Conservation (phyloP, 257 asterid genomes). For the Leptodermis oblonga region DNA sequence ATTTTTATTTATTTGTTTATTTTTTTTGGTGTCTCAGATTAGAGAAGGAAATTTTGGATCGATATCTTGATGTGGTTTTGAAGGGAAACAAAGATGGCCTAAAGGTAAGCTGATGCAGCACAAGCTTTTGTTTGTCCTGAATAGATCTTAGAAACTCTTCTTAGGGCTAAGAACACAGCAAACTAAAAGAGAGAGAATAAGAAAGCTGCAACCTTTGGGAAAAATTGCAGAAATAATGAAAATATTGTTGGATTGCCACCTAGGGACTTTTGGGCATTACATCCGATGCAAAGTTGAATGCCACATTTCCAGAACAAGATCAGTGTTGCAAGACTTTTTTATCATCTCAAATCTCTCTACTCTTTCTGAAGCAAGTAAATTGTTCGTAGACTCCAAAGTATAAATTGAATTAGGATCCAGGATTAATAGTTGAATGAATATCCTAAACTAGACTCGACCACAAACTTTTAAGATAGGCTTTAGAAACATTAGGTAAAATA, state of each 20-base stretch:
- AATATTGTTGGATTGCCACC: neutral
- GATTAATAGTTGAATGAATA: too few relatives aligned
- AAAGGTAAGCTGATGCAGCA: constrained; percentile 52
- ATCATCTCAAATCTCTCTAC: too few relatives aligned
- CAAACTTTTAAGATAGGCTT: too few relatives aligned
- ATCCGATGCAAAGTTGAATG: too few relatives aligned
- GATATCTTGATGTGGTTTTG: constrained; percentile 88
- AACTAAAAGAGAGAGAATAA: neutral
- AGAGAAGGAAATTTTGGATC: constrained; percentile 95
- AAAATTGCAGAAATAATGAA: neutral
- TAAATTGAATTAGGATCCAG: too few relatives aligned
- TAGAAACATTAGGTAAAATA: too few relatives aligned
- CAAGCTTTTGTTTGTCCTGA: neutral
- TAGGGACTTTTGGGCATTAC: neutral
- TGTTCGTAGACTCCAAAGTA: too few relatives aligned
- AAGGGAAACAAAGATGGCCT: constrained; percentile 95
- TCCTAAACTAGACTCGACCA: too few relatives aligned
- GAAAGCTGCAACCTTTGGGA: neutral
- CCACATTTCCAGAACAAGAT: too few relatives aligned
- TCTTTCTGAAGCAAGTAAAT: too few relatives aligned
- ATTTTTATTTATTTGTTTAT: neutral
- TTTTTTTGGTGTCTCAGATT: constrained; percentile 38
- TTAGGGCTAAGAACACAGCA: neutral
- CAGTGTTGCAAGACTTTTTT: too few relatives aligned
- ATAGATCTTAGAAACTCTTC: neutral